These are phyloP conservation scores for Cryptosporidium felis DNA, from an alignment of 169 alveolate species.

Conservation along the genomic window DNA sequence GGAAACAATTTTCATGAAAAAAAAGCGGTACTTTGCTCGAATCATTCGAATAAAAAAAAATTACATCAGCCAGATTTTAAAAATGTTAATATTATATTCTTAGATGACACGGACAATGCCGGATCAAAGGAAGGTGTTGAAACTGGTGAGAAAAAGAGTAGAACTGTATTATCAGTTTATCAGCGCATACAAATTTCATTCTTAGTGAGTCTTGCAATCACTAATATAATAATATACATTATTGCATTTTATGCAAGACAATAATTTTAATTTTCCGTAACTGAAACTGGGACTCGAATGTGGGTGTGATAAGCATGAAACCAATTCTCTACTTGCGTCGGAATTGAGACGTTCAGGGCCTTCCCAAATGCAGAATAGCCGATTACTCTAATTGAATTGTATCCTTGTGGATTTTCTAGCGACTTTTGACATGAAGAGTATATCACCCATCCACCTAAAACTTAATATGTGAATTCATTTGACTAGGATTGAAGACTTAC, in stretches of 20 bases:
- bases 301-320: conserved; percentile 29
- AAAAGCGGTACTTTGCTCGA: neutral
- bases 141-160: neutral
- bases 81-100: neutral
- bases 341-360: neutral
- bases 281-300: conserved; percentile 40
- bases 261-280: neutral
- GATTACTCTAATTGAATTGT: conserved; percentile 47
- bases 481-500: conserved; percentile 1
- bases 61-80: neutral
- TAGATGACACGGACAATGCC: conserved; percentile 21
- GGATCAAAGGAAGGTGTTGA: conserved; percentile 6
- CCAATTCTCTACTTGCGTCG: conserved; percentile 44
- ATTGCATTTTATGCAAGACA: conserved; percentile 13
- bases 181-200: conserved; percentile 52
- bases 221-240: conserved; percentile 10
- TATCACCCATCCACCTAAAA: conserved; percentile 62
- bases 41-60: neutral
- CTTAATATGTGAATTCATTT: neutral
- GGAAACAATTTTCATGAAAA: neutral
- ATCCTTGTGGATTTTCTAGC: conserved; percentile 35
- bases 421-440: conserved; percentile 50
- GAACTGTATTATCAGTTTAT: neutral
- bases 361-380: conserved; percentile 67
- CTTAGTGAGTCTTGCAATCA: neutral